Percentiles rank a stretch among this genome's conserved stretches.
phyloP scores from a whole-genome alignment of 2,329 filamentous ascomycete genomes.

The Alternaria sp. region DNA sequence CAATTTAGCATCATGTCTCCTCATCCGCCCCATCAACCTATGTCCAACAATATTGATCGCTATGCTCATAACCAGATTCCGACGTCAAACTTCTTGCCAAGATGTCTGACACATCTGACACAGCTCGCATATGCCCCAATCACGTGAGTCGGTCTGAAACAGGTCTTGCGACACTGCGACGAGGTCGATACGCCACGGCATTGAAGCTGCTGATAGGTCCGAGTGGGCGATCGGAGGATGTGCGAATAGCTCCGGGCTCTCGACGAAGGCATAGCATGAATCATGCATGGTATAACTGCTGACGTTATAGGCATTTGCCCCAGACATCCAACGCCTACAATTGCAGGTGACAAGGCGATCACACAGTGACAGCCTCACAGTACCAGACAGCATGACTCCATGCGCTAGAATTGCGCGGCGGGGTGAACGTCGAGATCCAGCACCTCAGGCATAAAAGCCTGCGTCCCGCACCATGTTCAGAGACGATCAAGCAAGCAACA shows the following conservation, averaged over 20 bases:
- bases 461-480: not conserved
- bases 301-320: not conserved
- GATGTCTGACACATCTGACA: conserved; percentile 7
- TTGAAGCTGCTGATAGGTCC: not conserved
- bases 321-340: not conserved
- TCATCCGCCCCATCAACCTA: not conserved
- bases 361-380: conserved; percentile 16
- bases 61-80: not conserved
- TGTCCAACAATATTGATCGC: not conserved
- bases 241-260: too few relatives aligned
- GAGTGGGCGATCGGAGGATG: not conserved
- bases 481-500: conserved; percentile 4
- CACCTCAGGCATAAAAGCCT: conserved; percentile 1
- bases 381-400: not conserved
- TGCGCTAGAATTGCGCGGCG: not conserved
- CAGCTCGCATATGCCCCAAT: conserved; percentile 7
- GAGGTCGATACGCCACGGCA: not conserved
- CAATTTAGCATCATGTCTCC: not conserved
- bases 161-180: conserved; percentile 2
- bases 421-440: not conserved
- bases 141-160: conserved; percentile 12
- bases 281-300: conserved; percentile 2
- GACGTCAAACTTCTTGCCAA: conserved; percentile 1
- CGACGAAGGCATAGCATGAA: not conserved
- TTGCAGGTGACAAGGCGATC: conserved; percentile 21